These are phyloP conservation scores for Sphaerulina musiva DNA, from an alignment of 2,329 filamentous ascomycete genomes.

Conservation along the genomic window DNA sequence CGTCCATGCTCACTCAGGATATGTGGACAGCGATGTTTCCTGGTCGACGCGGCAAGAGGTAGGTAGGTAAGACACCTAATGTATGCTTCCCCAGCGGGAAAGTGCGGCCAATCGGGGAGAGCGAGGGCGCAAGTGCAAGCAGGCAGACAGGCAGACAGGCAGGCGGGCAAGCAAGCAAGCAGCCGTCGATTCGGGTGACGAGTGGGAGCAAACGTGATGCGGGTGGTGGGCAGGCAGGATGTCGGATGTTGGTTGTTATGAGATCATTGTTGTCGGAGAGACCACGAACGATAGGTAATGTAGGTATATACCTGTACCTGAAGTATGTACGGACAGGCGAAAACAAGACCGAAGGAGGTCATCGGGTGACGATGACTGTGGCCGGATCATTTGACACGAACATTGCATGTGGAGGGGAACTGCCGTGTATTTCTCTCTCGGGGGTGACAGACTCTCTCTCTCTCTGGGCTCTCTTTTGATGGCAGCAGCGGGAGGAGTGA, in stretches of 20 bases:
- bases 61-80: not conserved
- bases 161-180: not conserved
- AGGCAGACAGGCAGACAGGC: not conserved
- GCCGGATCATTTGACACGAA: too few relatives aligned
- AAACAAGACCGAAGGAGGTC: not conserved
- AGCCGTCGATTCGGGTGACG: not conserved
- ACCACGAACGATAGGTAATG: too few relatives aligned
- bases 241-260: not conserved
- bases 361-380: too few relatives aligned
- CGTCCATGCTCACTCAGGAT: conserved; percentile 24
- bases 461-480: too few relatives aligned
- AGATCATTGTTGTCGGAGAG: not conserved
- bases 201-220: not conserved
- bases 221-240: not conserved
- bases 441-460: too few relatives aligned
- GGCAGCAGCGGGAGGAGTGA: too few relatives aligned
- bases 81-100: not conserved
- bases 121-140: not conserved
- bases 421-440: too few relatives aligned
- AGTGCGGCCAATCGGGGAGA: not conserved
- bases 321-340: not conserved
- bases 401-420: too few relatives aligned
- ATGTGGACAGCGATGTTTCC: not conserved
- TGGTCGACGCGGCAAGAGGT: too few relatives aligned
- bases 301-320: too few relatives aligned